Conservation (phyloP, 192 early-diverging fungal genomes). For the Backusella liffmaniae region DNA sequence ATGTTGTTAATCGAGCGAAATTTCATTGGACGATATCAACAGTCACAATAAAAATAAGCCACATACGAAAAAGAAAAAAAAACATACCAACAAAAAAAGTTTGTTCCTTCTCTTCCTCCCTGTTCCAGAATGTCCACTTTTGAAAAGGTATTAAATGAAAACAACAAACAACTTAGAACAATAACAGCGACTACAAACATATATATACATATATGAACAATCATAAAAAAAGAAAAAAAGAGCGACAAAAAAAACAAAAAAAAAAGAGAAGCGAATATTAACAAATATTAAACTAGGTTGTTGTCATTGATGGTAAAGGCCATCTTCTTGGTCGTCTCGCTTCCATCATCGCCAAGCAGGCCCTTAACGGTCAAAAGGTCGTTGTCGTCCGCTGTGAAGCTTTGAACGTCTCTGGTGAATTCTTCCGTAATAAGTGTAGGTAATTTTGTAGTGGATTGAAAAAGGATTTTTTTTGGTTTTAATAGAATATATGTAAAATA, state of each 20-base stretch:
- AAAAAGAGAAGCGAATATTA: background rate
- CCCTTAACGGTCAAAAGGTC: slow-evolving; percentile 95
- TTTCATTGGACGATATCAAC: background rate
- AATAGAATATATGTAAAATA: background rate
- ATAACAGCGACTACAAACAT: background rate
- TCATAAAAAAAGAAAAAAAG: background rate
- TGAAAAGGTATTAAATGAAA: slow-evolving; percentile 22
- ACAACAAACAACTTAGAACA: background rate
- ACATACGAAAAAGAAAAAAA: slow-evolving; percentile 4
- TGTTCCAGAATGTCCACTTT: slow-evolving; percentile 30
- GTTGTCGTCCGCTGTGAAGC: slow-evolving; percentile 98
- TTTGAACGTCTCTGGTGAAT: slow-evolving; percentile 96
- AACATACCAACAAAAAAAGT: slow-evolving; percentile 8
- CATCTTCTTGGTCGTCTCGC: slow-evolving; percentile 98
- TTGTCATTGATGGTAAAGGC: slow-evolving; percentile 99
- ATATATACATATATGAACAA: background rate
- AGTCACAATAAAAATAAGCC: slow-evolving; percentile 1
- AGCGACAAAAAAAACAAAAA: background rate
- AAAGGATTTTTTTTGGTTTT: background rate
- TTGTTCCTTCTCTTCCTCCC: slow-evolving; percentile 18
- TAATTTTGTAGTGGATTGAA: slow-evolving; percentile 17
- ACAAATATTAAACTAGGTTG: slow-evolving; percentile 61
- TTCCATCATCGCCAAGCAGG: slow-evolving; percentile 97
- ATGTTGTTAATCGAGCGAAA: background rate
- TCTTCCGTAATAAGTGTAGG: slow-evolving; percentile 99